Percentiles rank a stretch among this genome's conserved stretches.
Evolutionary conservation across 2,329 filamentous ascomycete genomes (phyloP).

Genomic region (Alternaria sp.): DNA sequence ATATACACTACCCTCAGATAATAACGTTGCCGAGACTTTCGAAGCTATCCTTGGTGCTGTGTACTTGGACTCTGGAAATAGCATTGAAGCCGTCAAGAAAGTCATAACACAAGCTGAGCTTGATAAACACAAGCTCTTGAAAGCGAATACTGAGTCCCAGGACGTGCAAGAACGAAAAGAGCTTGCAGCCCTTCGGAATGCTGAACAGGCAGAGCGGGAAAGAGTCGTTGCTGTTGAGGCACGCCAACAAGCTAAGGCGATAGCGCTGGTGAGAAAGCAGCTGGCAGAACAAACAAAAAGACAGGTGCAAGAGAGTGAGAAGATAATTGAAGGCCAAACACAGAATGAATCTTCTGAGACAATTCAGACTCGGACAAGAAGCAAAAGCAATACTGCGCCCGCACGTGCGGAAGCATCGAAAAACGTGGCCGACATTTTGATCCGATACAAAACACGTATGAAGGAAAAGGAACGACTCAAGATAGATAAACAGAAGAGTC

Average conservation of each 20-base stretch:
- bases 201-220: not conserved
- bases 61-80: constrained; percentile 30
- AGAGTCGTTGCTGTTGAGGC: not conserved
- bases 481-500: not conserved
- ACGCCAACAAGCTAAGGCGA: not conserved
- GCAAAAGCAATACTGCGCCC: not conserved
- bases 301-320: not conserved
- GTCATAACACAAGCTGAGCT: constrained; percentile 22
- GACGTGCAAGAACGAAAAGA: not conserved
- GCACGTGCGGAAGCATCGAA: not conserved
- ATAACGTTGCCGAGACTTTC: constrained; percentile 31
- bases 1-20: too few relatives aligned
- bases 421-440: not conserved
- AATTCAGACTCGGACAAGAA: not conserved
- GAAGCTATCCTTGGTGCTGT: constrained; percentile 38
- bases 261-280: not conserved
- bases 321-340: not conserved
- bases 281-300: not conserved
- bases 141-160: not conserved
- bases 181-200: not conserved
- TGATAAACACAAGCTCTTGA: constrained; percentile 23
- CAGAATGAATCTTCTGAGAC: not conserved
- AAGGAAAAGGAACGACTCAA: not conserved
- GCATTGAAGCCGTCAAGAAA: constrained; percentile 16
- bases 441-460: not conserved